A percentile compares a stretch with the other conserved stretches of the same genome.
Conservation (phyloP, 257 asterid genomes). For the Solanum chilense region DNA sequence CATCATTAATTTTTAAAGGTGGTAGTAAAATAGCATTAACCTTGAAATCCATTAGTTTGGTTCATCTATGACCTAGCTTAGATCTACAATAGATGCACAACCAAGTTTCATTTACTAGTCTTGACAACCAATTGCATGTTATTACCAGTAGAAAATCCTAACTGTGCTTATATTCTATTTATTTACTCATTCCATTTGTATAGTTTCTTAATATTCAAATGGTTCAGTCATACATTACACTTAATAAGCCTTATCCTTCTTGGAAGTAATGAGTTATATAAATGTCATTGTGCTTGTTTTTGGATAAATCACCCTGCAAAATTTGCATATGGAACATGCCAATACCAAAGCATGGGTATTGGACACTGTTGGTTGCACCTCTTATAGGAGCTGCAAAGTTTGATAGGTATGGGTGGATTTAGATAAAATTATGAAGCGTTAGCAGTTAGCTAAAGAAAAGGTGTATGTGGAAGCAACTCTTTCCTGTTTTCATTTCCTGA, state of each 20-base stretch:
- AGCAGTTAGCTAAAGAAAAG: background rate
- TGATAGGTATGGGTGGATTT: background rate
- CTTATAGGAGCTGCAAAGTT: background rate
- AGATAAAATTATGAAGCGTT: background rate
- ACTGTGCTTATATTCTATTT: background rate
- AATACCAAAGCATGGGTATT: background rate
- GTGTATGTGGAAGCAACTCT: background rate
- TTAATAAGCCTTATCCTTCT: background rate
- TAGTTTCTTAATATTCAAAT: background rate
- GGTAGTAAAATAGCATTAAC: background rate
- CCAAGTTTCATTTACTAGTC: background rate
- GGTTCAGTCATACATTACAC: background rate
- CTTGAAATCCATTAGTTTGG: background rate
- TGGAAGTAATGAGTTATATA: background rate
- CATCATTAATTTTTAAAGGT: background rate
- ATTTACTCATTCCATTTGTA: background rate
- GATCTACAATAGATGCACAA: background rate
- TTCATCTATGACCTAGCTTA: background rate
- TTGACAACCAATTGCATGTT: background rate
- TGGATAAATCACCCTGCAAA: background rate
- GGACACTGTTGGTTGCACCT: background rate
- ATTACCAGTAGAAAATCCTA: background rate
- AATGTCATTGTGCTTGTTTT: background rate
- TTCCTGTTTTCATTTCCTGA: background rate
- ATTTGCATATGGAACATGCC: background rate